Percentiles rank a stretch among this genome's conserved stretches.
Evolutionary conservation across 352 stramenopile species (phyloP).

Genomic region (Globisporangium polare): DNA sequence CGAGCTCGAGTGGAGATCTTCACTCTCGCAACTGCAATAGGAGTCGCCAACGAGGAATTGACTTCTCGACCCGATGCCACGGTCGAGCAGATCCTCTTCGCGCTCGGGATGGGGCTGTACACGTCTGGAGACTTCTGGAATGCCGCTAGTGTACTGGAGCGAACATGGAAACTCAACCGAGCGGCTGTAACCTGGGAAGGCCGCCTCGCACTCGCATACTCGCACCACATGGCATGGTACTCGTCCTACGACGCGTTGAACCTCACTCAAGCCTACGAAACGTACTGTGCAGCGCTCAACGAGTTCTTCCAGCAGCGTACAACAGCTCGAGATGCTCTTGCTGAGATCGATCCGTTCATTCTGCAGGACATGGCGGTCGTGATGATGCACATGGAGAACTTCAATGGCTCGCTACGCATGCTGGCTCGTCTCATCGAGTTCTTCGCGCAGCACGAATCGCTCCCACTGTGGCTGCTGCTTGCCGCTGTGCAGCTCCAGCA

Average conservation of each 20-base stretch:
- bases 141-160: conserved; percentile 46
- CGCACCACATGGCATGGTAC: conserved; percentile 71
- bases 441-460: conserved; percentile 39
- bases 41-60: neutral
- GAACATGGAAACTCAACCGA: conserved; percentile 13
- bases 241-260: conserved; percentile 48
- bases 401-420: conserved; percentile 42
- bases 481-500: conserved; percentile 60
- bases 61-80: conserved; percentile 14
- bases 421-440: conserved; percentile 58
- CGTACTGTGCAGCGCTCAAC: conserved; percentile 34
- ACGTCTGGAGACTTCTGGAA: conserved; percentile 51
- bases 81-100: conserved; percentile 30
- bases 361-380: conserved; percentile 62
- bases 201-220: conserved; percentile 40
- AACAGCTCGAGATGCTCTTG: neutral
- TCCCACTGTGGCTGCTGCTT: conserved; percentile 57
- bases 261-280: conserved; percentile 38
- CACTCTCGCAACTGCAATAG: conserved; percentile 13
- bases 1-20: conserved; percentile 26
- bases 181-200: conserved; percentile 3
- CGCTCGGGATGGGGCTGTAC: conserved; percentile 41
- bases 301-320: neutral
- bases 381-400: conserved; percentile 55
- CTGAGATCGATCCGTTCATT: conserved; percentile 31